Evolutionary conservation across 1,284 basidiomycete genomes (phyloP), one percentile per base, ranked within the genome.

Genomic region (Mycosarcoma maydis): DNA sequence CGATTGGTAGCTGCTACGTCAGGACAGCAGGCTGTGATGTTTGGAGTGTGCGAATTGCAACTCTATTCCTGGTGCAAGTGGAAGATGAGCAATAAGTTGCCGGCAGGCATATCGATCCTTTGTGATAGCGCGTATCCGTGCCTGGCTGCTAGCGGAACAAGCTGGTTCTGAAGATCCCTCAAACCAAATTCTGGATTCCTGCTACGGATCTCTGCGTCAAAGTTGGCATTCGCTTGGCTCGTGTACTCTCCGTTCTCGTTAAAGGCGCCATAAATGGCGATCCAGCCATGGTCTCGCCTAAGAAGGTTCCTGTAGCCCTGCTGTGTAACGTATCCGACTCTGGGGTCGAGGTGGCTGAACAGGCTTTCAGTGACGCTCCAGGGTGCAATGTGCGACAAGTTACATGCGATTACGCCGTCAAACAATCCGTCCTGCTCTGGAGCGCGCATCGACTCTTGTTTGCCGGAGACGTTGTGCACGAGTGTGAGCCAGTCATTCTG

Each of bases 251-350:
- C 71, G 3, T 67, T 27, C 33, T 75, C 56, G 44, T 73, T 75
- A 50, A 75, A 75, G 0, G 73, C 69, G 2, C 73, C 73, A 34
- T 75, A 75, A 27, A 75, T 51, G 13, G 72, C 72, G 19, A 73
- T 52, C 46, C 59, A 73, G 2, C 72, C 72, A 17, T 54, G 4
- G 7, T 16, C 8, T 7, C 37, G 47, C 13, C 37, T 34, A 20
- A 73, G 46, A 1, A 70, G 20, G 17, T 47, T 56, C 5, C 45
- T 6, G 20, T 57, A 50, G 6, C 70, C 70, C 29, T 49, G 44
- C 23, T 62, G 60, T 5, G 59, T 69, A 13, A 50, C 54, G 19
- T 60, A 65, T 19, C 62, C 42, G 14, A 71, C 33, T 3, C 62
- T 29, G 1, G 70, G 70, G 24, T 72, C 70, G 5, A 72, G 39